Evolutionary conservation across 805 yeast genomes (phyloP).

Genomic region (Priceomyces fermenticarens): DNA sequence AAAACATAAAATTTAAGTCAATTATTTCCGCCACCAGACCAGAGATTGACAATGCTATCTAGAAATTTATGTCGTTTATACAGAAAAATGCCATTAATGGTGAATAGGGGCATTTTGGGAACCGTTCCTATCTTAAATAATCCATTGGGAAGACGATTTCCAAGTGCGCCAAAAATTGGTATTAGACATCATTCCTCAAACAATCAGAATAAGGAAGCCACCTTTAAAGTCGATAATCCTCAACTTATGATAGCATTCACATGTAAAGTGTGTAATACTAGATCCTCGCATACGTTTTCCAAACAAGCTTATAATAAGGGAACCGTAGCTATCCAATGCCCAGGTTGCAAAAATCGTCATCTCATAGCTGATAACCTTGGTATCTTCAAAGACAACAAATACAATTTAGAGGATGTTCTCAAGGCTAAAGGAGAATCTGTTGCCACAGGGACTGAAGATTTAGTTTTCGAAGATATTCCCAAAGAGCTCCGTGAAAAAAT

Average conservation of each 20-base stretch:
- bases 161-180: too few relatives aligned
- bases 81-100: too few relatives aligned
- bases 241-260: conserved; percentile 87
- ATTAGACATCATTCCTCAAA: neutral
- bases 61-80: too few relatives aligned
- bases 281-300: conserved; percentile 88
- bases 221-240: conserved; percentile 65
- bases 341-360: conserved; percentile 85
- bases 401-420: conserved; percentile 79
- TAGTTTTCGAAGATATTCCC: conserved; percentile 68
- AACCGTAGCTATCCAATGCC: conserved; percentile 86
- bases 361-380: conserved; percentile 73
- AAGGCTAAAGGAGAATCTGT: conserved; percentile 74
- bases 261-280: conserved; percentile 78
- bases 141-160: too few relatives aligned
- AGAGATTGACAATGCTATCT: too few relatives aligned
- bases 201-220: conserved; percentile 7
- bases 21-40: too few relatives aligned
- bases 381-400: conserved; percentile 74
- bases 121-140: too few relatives aligned
- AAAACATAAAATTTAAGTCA: too few relatives aligned
- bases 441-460: conserved; percentile 60
- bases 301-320: conserved; percentile 89
- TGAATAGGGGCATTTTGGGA: too few relatives aligned
- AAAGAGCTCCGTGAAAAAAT: conserved; percentile 47